These are phyloP conservation scores for Polysphondylium violaceum DNA, from an alignment of 78 protist species.

Conservation along the genomic window DNA sequence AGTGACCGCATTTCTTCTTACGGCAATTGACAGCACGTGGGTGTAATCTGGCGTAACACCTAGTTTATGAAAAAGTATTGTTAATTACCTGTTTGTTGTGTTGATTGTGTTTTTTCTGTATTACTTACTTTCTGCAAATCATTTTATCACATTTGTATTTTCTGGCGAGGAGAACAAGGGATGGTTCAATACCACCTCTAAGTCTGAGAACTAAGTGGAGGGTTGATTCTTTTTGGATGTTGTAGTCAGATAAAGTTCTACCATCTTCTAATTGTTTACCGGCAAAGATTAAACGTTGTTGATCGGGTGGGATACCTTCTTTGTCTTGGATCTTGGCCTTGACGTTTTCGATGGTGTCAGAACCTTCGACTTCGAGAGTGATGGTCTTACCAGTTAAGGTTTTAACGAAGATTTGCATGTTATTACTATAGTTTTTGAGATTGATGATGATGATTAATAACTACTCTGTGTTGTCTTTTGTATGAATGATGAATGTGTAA, in stretches of 20 bases:
- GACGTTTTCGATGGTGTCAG: constrained; percentile 98
- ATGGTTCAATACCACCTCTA: constrained; percentile 99
- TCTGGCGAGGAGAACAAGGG: constrained; percentile 97
- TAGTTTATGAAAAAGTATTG: neutral
- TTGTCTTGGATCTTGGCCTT: constrained; percentile 99
- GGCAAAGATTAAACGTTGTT: constrained; percentile 99
- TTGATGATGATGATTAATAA: too few relatives aligned
- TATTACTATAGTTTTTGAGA: constrained; percentile 2
- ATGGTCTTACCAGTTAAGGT: constrained; percentile 99
- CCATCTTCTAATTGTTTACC: constrained; percentile 99
- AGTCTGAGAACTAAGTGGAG: constrained; percentile 97
- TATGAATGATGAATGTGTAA: neutral
- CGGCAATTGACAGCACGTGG: constrained; percentile 99
- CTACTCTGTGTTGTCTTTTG: too few relatives aligned
- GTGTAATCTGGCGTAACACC: constrained; percentile 99
- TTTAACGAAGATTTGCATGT: constrained; percentile 98
- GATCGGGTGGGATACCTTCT: constrained; percentile 99
- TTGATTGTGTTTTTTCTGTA: neutral
- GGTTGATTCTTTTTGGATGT: constrained; percentile 99
- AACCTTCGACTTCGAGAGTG: constrained; percentile 97
- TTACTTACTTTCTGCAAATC: constrained; percentile 97
- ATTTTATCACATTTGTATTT: constrained; percentile 98
- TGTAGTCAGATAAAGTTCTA: constrained; percentile 98
- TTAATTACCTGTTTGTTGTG: neutral
- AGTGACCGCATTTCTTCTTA: constrained; percentile 99